phyloP scores from a whole-genome alignment of 1,284 basidiomycete genomes.

The Ceratobasidium theobromae region DNA sequence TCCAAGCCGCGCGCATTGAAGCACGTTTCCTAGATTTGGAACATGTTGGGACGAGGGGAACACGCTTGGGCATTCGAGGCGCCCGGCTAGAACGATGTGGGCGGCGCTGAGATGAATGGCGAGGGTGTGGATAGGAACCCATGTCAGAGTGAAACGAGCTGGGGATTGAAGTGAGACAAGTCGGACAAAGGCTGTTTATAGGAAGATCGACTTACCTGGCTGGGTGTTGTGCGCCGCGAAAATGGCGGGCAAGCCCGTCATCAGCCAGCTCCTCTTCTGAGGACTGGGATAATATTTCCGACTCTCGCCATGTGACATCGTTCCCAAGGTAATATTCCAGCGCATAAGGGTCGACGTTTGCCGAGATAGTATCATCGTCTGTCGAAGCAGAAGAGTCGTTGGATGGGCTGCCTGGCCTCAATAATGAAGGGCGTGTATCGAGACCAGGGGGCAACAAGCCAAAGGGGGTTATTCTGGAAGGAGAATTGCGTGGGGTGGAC shows the following conservation, averaged over 20 bases:
- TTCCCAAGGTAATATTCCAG: slow-evolving; percentile 28
- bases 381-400: slow-evolving; percentile 28
- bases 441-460: not conserved
- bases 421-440: not conserved
- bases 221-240: not conserved
- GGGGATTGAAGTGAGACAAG: slow-evolving; percentile 21
- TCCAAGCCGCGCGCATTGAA: slow-evolving; percentile 24
- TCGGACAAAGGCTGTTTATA: not conserved
- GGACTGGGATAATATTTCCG: slow-evolving; percentile 16
- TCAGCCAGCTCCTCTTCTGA: slow-evolving; percentile 15
- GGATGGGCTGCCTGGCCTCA: slow-evolving; percentile 24
- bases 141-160: not conserved
- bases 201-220: not conserved
- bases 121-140: not conserved
- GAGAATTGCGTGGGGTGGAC: not conserved
- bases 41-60: slow-evolving; percentile 22
- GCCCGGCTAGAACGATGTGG: not conserved
- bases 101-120: not conserved
- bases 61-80: slow-evolving; percentile 27
- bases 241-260: slow-evolving; percentile 3
- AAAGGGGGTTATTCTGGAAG: not conserved
- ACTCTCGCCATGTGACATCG: slow-evolving; percentile 25
- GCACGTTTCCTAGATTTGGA: slow-evolving; percentile 22
- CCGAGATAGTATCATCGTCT: slow-evolving; percentile 16
- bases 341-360: slow-evolving; percentile 16